Base-by-base conservation (phyloP, 1,284 basidiomycete genomes). In the Moesziomyces sp. region DNA sequence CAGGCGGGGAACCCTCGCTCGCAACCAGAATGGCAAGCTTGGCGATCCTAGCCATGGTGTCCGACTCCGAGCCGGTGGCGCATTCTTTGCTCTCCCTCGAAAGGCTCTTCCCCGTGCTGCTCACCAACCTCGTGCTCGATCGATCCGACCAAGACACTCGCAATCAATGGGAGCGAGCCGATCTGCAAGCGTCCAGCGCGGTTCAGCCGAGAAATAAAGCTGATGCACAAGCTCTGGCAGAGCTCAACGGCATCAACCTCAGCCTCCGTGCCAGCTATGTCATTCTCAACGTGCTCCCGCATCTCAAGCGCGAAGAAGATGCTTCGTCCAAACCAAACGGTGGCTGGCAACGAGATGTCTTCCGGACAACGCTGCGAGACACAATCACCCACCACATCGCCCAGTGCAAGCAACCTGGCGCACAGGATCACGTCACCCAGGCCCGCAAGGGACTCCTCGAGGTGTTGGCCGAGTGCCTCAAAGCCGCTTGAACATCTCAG, bases 241-340 rank as follows among this genome's bases (percentile, higher is more conserved):
- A 69, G 16, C 66, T 69, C 45, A 63, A 69, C 34, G 60, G 30
- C 11, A 49, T 69, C 66, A 63, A 63, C 18, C 35, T 69, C 5
- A 53, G 60, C 30, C 26, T 69, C 18, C 66, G 66, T n/a, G 66
- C 66, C 13, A 46, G 60, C 60, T 63, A 59, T 5, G 66, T 69
- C 46, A 56, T 69, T 3, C n/a, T 63, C 52, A 69, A 56, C 30
- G 52, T 69, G 18, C 46, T 69, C 28, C 52, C 63, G 34, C 47
- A 59, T 44, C 40, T 69, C 3, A 18, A 43, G 28, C 38, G 26
- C 3, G 23, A 38, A 9, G 0, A 18, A 10, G 24, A 1, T 5
- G 38, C 23, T 5, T 8, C 6, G 2, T 16, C 9, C 8, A 13
- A 46, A 5, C 23, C 14, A 5, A 18, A 6, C 19, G 60, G 60